phyloP scores from a whole-genome alignment of 2,329 filamentous ascomycete species.

The Neonectria ditissima region DNA sequence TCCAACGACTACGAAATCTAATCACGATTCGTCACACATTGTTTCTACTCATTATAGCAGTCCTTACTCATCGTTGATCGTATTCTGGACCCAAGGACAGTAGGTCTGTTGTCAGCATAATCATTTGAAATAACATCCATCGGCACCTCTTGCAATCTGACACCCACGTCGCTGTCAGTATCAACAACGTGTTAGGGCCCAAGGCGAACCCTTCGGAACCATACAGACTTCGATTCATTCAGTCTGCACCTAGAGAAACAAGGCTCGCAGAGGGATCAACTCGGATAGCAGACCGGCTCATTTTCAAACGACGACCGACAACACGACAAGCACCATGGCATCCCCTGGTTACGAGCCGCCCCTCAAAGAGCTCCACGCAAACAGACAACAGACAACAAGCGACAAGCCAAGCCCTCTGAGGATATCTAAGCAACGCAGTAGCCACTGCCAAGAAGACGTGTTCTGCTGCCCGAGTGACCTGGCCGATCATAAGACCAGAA shows the following conservation, averaged over 20 bases:
- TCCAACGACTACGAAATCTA: background rate
- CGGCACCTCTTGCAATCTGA: background rate
- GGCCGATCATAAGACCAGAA: slow-evolving; percentile 42
- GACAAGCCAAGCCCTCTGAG: slow-evolving; percentile 60
- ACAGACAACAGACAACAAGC: slow-evolving; percentile 32
- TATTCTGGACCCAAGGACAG: slow-evolving; percentile 6
- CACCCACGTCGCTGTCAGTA: background rate
- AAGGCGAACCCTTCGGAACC: background rate
- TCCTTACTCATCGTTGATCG: slow-evolving; percentile 1
- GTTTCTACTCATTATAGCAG: slow-evolving; percentile 5
- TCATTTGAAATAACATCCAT: background rate
- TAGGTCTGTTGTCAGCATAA: slow-evolving; percentile 1
- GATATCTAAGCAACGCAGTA: slow-evolving; percentile 57
- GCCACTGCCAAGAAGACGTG: slow-evolving; percentile 31
- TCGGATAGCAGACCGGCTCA: background rate
- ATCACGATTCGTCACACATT: slow-evolving; percentile 12
- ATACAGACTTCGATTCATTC: background rate
- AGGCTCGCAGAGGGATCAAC: background rate
- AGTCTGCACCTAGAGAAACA: background rate
- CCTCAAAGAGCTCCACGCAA: slow-evolving; percentile 48
- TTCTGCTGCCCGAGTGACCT: slow-evolving; percentile 35
- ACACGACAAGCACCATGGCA: slow-evolving; percentile 48
- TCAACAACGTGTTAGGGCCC: background rate
- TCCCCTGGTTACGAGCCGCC: slow-evolving; percentile 42
- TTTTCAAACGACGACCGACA: slow-evolving; percentile 9